Conservation (phyloP, 805 yeast species). For the Metschnikowia kofuensis region DNA sequence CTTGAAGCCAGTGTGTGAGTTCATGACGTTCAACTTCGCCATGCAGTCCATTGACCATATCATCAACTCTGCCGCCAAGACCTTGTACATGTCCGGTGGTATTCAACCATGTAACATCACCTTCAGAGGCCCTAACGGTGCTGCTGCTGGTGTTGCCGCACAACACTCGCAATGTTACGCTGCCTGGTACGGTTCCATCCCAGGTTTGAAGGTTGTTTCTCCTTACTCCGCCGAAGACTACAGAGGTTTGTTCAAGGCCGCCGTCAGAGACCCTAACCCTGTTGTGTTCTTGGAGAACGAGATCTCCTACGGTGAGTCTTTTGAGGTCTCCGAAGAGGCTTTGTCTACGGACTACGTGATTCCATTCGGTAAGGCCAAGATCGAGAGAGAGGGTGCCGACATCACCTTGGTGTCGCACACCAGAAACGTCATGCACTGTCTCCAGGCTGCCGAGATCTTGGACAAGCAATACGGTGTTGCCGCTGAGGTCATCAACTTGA, state of each 20-base stretch:
- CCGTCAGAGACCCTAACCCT: slow-evolving; percentile 98
- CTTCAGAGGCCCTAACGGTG: slow-evolving; percentile 99
- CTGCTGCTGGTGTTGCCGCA: slow-evolving; percentile 99
- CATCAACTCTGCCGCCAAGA: slow-evolving; percentile 97
- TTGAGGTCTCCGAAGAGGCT: slow-evolving; percentile 87
- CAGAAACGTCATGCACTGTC: slow-evolving; percentile 81
- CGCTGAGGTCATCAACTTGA: slow-evolving; percentile 92
- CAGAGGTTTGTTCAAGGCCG: slow-evolving; percentile 92
- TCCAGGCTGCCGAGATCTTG: slow-evolving; percentile 86
- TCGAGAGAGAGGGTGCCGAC: slow-evolving; percentile 92
- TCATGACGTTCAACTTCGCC: slow-evolving; percentile 99
- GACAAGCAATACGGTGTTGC: slow-evolving; percentile 81
- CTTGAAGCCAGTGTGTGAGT: slow-evolving; percentile 94
- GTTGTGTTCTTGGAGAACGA: slow-evolving; percentile 96
- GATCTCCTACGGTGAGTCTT: slow-evolving; percentile 86
- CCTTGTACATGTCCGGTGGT: slow-evolving; percentile 99
- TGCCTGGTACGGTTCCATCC: slow-evolving; percentile 97
- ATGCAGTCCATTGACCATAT: slow-evolving; percentile 99
- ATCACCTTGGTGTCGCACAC: slow-evolving; percentile 87
- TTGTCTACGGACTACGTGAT: slow-evolving; percentile 82
- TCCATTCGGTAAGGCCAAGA: slow-evolving; percentile 94
- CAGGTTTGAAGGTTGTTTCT: slow-evolving; percentile 94
- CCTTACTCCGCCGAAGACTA: slow-evolving; percentile 96
- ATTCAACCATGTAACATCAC: slow-evolving; percentile 95
- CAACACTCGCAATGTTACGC: slow-evolving; percentile 98